Evolutionary conservation across 2,329 filamentous ascomycete species (phyloP).

Genomic region (Penicillium paneum): DNA sequence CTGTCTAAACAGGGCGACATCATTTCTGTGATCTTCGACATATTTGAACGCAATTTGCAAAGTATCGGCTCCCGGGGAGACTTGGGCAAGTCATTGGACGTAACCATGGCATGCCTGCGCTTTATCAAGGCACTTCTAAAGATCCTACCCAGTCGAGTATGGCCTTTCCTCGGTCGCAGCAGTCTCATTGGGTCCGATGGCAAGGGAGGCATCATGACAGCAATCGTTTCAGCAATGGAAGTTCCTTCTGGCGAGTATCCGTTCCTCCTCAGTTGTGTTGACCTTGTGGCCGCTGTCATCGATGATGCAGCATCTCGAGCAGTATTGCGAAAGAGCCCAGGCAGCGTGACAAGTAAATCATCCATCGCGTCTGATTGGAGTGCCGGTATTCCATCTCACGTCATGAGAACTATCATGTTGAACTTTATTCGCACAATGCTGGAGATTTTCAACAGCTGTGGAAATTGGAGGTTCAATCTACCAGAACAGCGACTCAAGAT

Average conservation of each 20-base stretch:
- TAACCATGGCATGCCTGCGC: conserved; percentile 72
- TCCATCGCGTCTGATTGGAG: conserved; percentile 49
- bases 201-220: conserved; percentile 70
- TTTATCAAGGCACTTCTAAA: conserved; percentile 72
- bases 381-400: conserved; percentile 73
- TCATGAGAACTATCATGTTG: conserved; percentile 67
- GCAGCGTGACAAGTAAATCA: conserved; percentile 31
- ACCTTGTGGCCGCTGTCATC: conserved; percentile 70
- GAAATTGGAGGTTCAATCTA: conserved; percentile 77
- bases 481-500: conserved; percentile 67
- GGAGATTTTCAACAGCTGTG: conserved; percentile 80
- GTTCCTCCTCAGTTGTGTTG: conserved; percentile 70
- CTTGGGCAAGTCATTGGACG: conserved; percentile 60
- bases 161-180: conserved; percentile 83
- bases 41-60: conserved; percentile 67
- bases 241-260: conserved; percentile 71
- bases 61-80: conserved; percentile 56
- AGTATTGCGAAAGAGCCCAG: conserved; percentile 44
- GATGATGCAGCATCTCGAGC: conserved; percentile 65
- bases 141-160: conserved; percentile 76
- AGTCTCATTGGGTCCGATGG: conserved; percentile 74
- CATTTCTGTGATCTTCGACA: conserved; percentile 75
- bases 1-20: conserved; percentile 61
- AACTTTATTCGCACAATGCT: conserved; percentile 72
- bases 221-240: conserved; percentile 78